Conservation (phyloP, 2,329 filamentous ascomycete genomes). For the Thermoascus crustaceus region DNA sequence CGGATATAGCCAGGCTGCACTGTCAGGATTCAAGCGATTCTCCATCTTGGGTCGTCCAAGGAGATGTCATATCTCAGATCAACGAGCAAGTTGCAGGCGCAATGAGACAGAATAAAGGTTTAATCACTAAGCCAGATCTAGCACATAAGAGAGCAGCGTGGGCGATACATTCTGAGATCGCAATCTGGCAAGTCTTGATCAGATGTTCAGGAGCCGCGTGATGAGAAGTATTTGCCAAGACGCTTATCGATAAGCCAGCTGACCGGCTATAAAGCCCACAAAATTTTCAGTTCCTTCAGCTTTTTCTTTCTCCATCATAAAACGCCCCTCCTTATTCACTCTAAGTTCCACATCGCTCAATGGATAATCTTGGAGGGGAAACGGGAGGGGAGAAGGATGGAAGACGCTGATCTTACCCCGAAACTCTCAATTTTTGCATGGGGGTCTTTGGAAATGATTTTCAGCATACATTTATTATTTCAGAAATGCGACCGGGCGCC, state of each 20-base stretch:
- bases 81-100: too few relatives aligned
- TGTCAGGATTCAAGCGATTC: slow-evolving; percentile 17
- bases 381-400: slow-evolving; percentile 36
- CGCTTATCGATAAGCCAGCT: slow-evolving; percentile 30
- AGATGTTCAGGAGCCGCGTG: too few relatives aligned
- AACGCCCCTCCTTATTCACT: slow-evolving; percentile 43
- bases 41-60: slow-evolving; percentile 5
- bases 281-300: slow-evolving; percentile 14
- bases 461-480: slow-evolving; percentile 32
- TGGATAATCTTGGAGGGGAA: slow-evolving; percentile 40
- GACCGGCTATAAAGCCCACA: slow-evolving; percentile 15
- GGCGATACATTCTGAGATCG: too few relatives aligned
- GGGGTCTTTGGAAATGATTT: slow-evolving; percentile 41
- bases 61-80: neutral
- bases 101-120: too few relatives aligned
- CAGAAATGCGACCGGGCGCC: too few relatives aligned
- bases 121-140: too few relatives aligned
- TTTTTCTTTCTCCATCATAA: slow-evolving; percentile 29
- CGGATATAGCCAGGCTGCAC: slow-evolving; percentile 41
- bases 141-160: too few relatives aligned
- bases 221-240: slow-evolving; percentile 6
- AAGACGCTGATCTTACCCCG: slow-evolving; percentile 38
- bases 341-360: slow-evolving; percentile 28
- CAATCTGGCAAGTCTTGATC: too few relatives aligned
- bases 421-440: slow-evolving; percentile 32